phyloP scores from a whole-genome alignment of 108 stramenopile genomes.

The Conticribra guillardii region DNA sequence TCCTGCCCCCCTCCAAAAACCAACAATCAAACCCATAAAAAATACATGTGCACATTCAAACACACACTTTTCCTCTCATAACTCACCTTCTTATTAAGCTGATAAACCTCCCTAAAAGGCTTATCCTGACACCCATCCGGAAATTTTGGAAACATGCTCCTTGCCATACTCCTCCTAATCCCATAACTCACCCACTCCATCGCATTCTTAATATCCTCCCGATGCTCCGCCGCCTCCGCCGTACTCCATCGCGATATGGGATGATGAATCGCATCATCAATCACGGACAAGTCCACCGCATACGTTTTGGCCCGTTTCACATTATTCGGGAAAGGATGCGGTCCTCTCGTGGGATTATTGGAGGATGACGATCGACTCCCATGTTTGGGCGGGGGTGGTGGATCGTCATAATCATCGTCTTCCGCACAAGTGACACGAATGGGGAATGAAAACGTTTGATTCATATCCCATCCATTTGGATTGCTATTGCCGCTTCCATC shows the following conservation, averaged over 20 bases:
- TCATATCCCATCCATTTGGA: slow-evolving; percentile 21
- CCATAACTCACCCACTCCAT: slow-evolving; percentile 55
- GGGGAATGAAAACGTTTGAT: slow-evolving; percentile 49
- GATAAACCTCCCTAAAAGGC: slow-evolving; percentile 86
- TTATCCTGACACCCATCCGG: slow-evolving; percentile 85
- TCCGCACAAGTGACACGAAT: slow-evolving; percentile 51
- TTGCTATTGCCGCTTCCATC: background rate
- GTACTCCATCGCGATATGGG: slow-evolving; percentile 34
- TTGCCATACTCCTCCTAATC: slow-evolving; percentile 70
- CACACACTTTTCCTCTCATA: too few relatives aligned
- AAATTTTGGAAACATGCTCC: slow-evolving; percentile 84
- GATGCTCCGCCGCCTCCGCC: slow-evolving; percentile 35
- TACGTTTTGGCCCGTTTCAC: slow-evolving; percentile 41
- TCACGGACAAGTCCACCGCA: slow-evolving; percentile 44
- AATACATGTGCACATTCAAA: too few relatives aligned
- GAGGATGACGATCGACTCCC: background rate
- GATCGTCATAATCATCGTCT: slow-evolving; percentile 41
- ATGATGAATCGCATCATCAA: slow-evolving; percentile 45
- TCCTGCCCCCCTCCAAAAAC: too few relatives aligned
- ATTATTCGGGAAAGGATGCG: slow-evolving; percentile 3
- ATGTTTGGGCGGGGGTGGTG: slow-evolving; percentile 4
- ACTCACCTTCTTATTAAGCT: slow-evolving; percentile 90
- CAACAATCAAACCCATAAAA: too few relatives aligned
- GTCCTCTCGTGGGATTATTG: background rate
- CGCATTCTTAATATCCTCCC: slow-evolving; percentile 48